These are phyloP conservation scores for Ceratobasidium theobromae DNA, from an alignment of 1,284 basidiomycete species.

Conservation along the genomic window DNA sequence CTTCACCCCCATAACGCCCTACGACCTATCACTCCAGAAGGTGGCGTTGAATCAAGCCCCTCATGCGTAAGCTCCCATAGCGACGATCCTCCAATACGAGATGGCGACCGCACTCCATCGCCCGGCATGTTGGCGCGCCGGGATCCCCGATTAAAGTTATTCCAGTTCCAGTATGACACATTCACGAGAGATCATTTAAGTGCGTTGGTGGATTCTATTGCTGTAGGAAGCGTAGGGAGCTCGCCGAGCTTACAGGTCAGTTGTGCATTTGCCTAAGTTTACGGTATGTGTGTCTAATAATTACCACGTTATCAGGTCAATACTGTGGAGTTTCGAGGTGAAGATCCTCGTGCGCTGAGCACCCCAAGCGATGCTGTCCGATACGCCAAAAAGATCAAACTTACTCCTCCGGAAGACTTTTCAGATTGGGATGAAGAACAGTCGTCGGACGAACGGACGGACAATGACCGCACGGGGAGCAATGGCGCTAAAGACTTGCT, in stretches of 20 bases:
- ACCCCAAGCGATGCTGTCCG: constrained; percentile 29
- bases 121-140: constrained; percentile 45
- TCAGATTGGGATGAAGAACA: constrained; percentile 27
- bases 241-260: constrained; percentile 20
- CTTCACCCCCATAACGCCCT: constrained; percentile 21
- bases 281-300: not conserved
- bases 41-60: not conserved
- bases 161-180: constrained; percentile 91
- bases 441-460: not conserved
- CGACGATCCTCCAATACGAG: constrained; percentile 5
- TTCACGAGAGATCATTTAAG: constrained; percentile 90
- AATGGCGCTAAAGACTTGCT: not conserved
- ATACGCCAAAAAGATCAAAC: constrained; percentile 28
- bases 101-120: constrained; percentile 10
- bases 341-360: constrained; percentile 22
- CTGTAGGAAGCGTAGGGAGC: constrained; percentile 45
- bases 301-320: constrained; percentile 1
- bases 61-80: constrained; percentile 2
- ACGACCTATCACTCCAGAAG: constrained; percentile 14
- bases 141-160: constrained; percentile 77
- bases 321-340: constrained; percentile 26
- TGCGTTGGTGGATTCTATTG: constrained; percentile 87
- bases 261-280: not conserved
- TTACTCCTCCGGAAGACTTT: constrained; percentile 25
- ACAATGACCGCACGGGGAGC: not conserved